These are phyloP conservation scores for Acer campestre DNA, from an alignment of 345 rosid genomes.

Conservation along the genomic window DNA sequence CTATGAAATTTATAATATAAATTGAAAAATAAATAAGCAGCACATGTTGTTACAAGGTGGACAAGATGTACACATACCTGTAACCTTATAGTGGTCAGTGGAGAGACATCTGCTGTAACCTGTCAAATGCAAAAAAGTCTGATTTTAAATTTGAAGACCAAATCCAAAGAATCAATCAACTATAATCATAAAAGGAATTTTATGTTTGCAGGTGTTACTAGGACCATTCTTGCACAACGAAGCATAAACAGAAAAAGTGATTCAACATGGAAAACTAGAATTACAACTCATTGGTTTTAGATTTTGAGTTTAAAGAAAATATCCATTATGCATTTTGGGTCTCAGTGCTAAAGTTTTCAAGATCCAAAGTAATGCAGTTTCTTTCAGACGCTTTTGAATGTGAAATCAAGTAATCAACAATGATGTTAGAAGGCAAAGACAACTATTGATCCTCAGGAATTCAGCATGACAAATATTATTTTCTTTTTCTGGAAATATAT, in stretches of 20 bases:
- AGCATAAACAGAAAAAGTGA: background rate
- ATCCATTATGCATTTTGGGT: background rate
- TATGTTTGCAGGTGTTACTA: background rate
- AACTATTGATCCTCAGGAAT: background rate
- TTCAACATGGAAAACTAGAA: background rate
- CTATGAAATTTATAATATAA: background rate
- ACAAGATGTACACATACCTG: background rate
- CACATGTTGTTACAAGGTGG: background rate
- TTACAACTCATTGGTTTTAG: background rate
- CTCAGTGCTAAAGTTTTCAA: background rate
- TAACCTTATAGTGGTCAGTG: background rate
- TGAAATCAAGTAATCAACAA: constrained; percentile 7
- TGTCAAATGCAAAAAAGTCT: background rate
- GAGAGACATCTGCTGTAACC: background rate
- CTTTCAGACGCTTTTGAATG: constrained; percentile 2
- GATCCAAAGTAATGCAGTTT: background rate
- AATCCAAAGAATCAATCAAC: background rate
- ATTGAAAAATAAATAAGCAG: background rate
- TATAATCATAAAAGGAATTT: no score
- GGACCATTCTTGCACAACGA: background rate
- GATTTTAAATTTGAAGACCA: background rate
- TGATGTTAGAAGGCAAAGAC: background rate
- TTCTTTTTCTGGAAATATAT: no score
- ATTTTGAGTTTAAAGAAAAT: background rate
- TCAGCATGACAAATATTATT: background rate